A percentile compares a stretch with the other conserved stretches of the same genome.
phyloP scores from a whole-genome alignment of 345 rosid genomes.

The Eucalyptus pauciflora region DNA sequence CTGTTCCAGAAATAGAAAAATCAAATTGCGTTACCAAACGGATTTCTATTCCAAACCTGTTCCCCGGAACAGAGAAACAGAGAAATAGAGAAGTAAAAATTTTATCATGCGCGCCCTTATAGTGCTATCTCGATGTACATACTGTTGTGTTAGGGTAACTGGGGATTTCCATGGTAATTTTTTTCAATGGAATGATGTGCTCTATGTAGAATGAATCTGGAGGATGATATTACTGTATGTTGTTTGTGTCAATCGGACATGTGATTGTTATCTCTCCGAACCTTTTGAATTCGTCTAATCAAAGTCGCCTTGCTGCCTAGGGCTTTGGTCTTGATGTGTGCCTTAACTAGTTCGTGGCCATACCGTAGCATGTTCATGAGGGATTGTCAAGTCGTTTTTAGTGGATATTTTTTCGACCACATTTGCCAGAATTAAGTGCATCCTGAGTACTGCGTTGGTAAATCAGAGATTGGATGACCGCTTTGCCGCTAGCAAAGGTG shows the following conservation, averaged over 20 bases:
- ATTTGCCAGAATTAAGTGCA: neutral
- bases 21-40: too few species aligned
- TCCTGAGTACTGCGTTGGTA: neutral
- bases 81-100: too few species aligned
- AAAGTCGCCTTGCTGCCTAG: neutral
- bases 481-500: neutral
- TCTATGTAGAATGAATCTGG: neutral
- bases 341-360: neutral
- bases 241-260: neutral
- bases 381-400: neutral
- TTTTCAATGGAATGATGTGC: neutral
- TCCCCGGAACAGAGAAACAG: too few species aligned
- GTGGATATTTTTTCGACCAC: neutral
- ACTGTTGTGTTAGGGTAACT: neutral
- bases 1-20: too few species aligned
- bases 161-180: neutral
- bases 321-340: neutral
- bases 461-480: neutral
- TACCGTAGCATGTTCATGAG: neutral
- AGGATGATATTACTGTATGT: neutral
- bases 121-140: neutral
- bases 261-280: neutral
- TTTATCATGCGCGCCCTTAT: too few species aligned
- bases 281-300: neutral
- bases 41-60: too few species aligned